Base-by-base conservation (phyloP, 257 asterid species). In the Fraxinus anomala region DNA sequence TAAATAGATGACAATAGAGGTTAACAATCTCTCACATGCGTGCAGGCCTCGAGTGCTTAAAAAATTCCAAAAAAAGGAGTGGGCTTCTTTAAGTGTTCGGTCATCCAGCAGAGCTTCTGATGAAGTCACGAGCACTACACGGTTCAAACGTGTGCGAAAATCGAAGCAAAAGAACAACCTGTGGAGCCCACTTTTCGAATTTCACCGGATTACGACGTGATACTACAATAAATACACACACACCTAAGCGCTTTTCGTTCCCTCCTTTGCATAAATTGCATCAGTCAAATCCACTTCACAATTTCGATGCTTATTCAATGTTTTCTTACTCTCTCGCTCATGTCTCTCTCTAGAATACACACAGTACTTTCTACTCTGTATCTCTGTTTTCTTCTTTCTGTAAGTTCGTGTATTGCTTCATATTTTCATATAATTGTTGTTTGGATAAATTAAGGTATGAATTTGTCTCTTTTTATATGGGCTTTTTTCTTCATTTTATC, bases 121-220 rank as follows among this genome's bases (percentile, higher is more conserved):
- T 84, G 85, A 69, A 21, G 40, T 84, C 83, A 78, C 81, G 83
- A 83, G 39, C 74, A 8, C 31, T 49, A 30, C 70, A 24, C 65
- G 54, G 54, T 79, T 66, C 65, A 68, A 68, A 49, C 21, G 28
- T 73, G 28, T 70, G 68, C 85, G 83, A 75, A 72, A 75, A 81
- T 79, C 85, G 83, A 84, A 80, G 80, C 70, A 47, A 44, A 8
- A 16, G 73, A 12, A 63, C 85, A 81, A 72, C 74, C 76, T 56
- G 72, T 79, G 84, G 88, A 37, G 66, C 84, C 88, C 88, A 24
- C 75, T 40, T 40, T 47, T 74, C 74, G 44, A 68, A 44, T 19
- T 78, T 61, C 61, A 31, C 47, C 33, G 78, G 77, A 80, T 80
- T 80, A 44, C 75, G 75, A 77, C 65, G 79, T 8, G 17, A 71